Evolutionary conservation across 2,329 filamentous ascomycete genomes (phyloP).

Genomic region (Talaromyces rugulosus): DNA sequence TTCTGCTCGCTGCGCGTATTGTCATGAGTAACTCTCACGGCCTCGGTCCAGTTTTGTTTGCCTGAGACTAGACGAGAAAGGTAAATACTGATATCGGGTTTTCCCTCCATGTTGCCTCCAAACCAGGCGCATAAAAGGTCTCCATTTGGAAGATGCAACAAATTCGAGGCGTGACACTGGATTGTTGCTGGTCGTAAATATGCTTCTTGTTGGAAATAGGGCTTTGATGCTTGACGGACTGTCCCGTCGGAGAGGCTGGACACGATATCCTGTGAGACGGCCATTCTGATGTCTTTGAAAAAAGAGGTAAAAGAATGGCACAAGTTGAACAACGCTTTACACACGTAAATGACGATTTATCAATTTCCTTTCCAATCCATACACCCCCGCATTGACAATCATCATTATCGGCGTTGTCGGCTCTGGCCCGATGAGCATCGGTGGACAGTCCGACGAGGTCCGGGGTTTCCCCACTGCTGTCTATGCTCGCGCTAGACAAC

Average conservation of each 20-base stretch:
- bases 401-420: not conserved
- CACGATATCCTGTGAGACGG: constrained; percentile 8
- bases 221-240: constrained; percentile 1
- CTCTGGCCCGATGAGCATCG: not conserved
- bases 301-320: not conserved
- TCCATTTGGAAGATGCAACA: constrained; percentile 38
- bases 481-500: not conserved
- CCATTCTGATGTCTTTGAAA: not conserved
- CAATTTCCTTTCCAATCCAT: not conserved
- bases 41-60: constrained; percentile 27
- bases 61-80: constrained; percentile 33
- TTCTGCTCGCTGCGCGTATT: constrained; percentile 43
- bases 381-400: not conserved
- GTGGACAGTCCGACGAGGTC: constrained; percentile 3
- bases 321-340: not conserved
- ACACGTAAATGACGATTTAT: not conserved
- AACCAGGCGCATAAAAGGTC: constrained; percentile 44
- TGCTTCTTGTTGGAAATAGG: constrained; percentile 13
- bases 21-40: constrained; percentile 37
- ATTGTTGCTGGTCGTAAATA: constrained; percentile 37
- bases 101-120: constrained; percentile 44
- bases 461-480: not conserved
- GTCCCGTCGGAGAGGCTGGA: not conserved
- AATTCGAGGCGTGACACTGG: constrained; percentile 45
- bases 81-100: constrained; percentile 43